These are phyloP conservation scores for Phaeosphaeriaceae sp. DNA, from an alignment of 2,329 filamentous ascomycete genomes.

Conservation along the genomic window DNA sequence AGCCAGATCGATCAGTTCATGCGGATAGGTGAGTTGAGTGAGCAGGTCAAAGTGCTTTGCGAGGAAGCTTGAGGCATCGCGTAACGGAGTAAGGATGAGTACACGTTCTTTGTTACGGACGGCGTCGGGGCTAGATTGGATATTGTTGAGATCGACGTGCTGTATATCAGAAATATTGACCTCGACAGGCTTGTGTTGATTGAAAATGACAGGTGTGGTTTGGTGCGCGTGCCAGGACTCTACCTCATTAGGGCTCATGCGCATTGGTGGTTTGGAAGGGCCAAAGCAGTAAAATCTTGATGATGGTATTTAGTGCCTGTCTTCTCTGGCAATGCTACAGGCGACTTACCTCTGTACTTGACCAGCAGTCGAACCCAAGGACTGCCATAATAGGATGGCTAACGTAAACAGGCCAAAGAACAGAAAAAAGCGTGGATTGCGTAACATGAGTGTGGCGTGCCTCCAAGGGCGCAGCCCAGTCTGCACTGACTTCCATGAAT, in stretches of 20 bases:
- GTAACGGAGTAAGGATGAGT: slow-evolving; percentile 89
- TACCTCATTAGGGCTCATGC: slow-evolving; percentile 91
- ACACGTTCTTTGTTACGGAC: slow-evolving; percentile 82
- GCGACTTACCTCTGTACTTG: slow-evolving; percentile 85
- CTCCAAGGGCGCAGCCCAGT: slow-evolving; percentile 78
- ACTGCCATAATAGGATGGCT: slow-evolving; percentile 85
- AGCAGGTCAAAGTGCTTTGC: slow-evolving; percentile 93
- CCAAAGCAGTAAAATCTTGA: slow-evolving; percentile 96
- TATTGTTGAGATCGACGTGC: slow-evolving; percentile 81
- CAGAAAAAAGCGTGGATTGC: slow-evolving; percentile 78
- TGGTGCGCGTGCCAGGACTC: slow-evolving; percentile 87
- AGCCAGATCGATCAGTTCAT: slow-evolving; percentile 90
- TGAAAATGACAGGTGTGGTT: slow-evolving; percentile 93
- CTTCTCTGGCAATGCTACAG: background rate
- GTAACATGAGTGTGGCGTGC: slow-evolving; percentile 67
- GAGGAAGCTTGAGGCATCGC: slow-evolving; percentile 83
- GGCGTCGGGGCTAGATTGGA: slow-evolving; percentile 81
- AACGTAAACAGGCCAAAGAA: slow-evolving; percentile 73
- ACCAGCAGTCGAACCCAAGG: slow-evolving; percentile 77
- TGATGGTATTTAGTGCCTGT: background rate
- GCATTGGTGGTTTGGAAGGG: slow-evolving; percentile 91
- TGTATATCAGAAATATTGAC: slow-evolving; percentile 82
- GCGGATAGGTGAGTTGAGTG: slow-evolving; percentile 88
- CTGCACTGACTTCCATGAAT: slow-evolving; percentile 89
- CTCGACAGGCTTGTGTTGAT: slow-evolving; percentile 87